Conservation (phyloP, 805 yeast genomes). For the Metschnikowia baotianmanensis region DNA sequence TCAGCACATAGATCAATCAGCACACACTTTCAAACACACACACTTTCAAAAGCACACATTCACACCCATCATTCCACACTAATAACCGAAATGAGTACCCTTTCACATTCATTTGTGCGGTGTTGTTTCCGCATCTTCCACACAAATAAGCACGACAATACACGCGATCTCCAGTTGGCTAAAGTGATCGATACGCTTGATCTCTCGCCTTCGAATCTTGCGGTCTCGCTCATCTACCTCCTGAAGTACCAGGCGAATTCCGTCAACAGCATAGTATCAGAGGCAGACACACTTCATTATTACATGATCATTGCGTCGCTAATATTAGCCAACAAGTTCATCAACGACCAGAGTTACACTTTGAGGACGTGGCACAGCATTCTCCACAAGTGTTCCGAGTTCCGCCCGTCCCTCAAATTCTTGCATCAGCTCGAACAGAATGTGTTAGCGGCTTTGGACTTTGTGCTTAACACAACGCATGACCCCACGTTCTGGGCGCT, state of each 20-base stretch:
- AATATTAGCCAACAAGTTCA: conserved; percentile 34
- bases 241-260: conserved; percentile 13
- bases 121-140: conserved; percentile 14
- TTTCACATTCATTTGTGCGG: conserved; percentile 13
- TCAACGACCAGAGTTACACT: conserved; percentile 50
- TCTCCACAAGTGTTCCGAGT: conserved; percentile 11
- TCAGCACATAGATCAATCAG: too few relatives aligned
- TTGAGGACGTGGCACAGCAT: conserved; percentile 48
- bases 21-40: too few relatives aligned
- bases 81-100: conserved; percentile 8
- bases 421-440: conserved; percentile 21
- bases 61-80: too few relatives aligned
- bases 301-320: conserved; percentile 19
- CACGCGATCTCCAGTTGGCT: conserved; percentile 11
- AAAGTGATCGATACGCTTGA: conserved; percentile 18
- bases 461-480: conserved; percentile 11
- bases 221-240: conserved; percentile 17
- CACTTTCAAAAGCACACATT: too few relatives aligned
- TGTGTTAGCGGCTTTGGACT: conserved; percentile 17
- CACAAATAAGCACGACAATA: conserved; percentile 4
- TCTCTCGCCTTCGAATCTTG: conserved; percentile 17
- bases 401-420: conserved; percentile 14
- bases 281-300: conserved; percentile 14
- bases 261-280: conserved; percentile 14
- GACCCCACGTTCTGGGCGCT: conserved; percentile 13